Conservation (phyloP, 371 early-diverging fungal species). For the Coemansia sp. region DNA sequence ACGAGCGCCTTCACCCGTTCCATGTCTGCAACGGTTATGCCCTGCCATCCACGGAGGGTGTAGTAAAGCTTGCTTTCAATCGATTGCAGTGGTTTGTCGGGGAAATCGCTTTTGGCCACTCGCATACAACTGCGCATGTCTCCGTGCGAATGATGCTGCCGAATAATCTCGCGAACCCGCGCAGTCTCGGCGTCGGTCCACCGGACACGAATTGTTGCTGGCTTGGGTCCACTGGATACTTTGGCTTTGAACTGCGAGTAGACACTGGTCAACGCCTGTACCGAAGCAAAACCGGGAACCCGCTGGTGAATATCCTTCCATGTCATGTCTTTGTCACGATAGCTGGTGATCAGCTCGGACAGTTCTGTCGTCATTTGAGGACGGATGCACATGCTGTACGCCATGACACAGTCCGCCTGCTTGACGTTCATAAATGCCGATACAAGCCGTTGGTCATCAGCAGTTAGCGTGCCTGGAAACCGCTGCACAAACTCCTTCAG, state of each 20-base stretch:
- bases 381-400: neutral
- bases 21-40: neutral
- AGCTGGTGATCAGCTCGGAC: neutral
- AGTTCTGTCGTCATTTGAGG: slow-evolving; percentile 1
- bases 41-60: no score
- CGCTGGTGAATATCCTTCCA: slow-evolving; percentile 9
- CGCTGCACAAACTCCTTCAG: neutral
- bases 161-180: no score
- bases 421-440: neutral
- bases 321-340: neutral
- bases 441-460: neutral
- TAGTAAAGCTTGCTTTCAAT: neutral
- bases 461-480: neutral
- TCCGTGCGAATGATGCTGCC: neutral
- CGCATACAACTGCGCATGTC: neutral
- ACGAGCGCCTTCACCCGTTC: slow-evolving; percentile 9
- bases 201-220: neutral
- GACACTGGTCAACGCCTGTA: no score
- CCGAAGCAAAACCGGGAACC: no score
- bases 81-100: neutral
- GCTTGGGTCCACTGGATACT: neutral
- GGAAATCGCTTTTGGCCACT: neutral
- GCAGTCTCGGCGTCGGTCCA: neutral
- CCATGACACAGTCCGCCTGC: neutral
- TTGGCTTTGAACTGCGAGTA: neutral